Evolutionary conservation across 352 stramenopile species (phyloP).

Genomic region (Pythium guiyangense): DNA sequence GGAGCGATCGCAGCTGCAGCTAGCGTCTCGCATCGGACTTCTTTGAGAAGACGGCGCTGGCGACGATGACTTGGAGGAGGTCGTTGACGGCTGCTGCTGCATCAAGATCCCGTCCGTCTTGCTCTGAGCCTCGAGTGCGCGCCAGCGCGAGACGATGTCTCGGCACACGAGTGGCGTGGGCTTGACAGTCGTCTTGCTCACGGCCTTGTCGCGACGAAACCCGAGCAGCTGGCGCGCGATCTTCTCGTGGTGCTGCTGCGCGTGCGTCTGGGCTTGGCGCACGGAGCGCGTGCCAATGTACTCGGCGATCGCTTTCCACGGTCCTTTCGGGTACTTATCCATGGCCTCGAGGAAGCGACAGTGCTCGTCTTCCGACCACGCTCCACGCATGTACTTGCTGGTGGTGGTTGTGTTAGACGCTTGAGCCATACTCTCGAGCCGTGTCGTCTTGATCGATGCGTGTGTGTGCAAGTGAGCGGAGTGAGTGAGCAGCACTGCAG

Average conservation of each 20-base stretch:
- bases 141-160: slow-evolving; percentile 5
- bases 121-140: slow-evolving; percentile 3
- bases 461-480: no score
- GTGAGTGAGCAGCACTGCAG: not conserved
- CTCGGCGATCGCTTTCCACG: slow-evolving; percentile 20
- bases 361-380: slow-evolving; percentile 20
- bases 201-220: slow-evolving; percentile 1
- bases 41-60: not conserved
- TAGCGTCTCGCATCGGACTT: not conserved
- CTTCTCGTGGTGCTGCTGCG: slow-evolving; percentile 24
- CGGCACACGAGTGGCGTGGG: not conserved
- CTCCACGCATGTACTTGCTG: slow-evolving; percentile 4
- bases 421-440: not conserved
- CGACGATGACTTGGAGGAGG: not conserved
- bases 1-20: no score
- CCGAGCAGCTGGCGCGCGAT: slow-evolving; percentile 13
- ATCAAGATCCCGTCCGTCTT: slow-evolving; percentile 3
- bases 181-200: not conserved
- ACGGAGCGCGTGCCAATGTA: slow-evolving; percentile 18
- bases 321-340: slow-evolving; percentile 12
- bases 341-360: slow-evolving; percentile 17
- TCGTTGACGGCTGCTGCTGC: no score
- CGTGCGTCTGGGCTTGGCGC: slow-evolving; percentile 20
- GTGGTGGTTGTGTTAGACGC: not conserved
- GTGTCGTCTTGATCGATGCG: no score